A percentile compares a stretch with the other conserved stretches of the same genome.
phyloP scores from a whole-genome alignment of 495 filamentous ascomycete species.

The Xylaria intraflava region DNA sequence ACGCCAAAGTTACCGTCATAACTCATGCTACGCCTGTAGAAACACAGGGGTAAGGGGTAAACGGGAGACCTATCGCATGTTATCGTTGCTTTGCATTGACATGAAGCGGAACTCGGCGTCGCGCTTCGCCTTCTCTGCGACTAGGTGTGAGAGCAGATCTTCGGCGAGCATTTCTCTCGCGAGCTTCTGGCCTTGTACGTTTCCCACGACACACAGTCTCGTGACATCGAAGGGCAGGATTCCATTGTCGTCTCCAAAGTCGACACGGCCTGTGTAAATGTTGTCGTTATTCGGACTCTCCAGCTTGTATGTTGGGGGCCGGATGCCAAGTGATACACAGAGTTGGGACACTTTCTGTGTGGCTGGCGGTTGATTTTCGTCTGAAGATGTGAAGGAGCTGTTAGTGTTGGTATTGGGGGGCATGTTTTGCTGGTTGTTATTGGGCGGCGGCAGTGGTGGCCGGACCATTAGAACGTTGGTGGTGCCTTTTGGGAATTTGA shows the following conservation, averaged over 20 bases:
- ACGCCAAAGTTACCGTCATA: too few species aligned
- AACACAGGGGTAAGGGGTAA: too few species aligned
- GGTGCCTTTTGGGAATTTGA: slow-evolving; percentile 9
- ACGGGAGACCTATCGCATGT: too few species aligned
- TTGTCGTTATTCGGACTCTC: neutral
- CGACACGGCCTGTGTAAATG: slow-evolving; percentile 16
- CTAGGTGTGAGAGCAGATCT: slow-evolving; percentile 18
- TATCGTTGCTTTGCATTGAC: too few species aligned
- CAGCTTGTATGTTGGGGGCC: slow-evolving; percentile 13
- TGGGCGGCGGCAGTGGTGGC: neutral
- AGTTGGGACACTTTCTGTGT: slow-evolving; percentile 11
- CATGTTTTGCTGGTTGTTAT: slow-evolving; percentile 6
- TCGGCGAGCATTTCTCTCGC: slow-evolving; percentile 30
- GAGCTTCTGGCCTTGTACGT: slow-evolving; percentile 18
- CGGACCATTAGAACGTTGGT: neutral
- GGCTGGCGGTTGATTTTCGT: slow-evolving; percentile 10
- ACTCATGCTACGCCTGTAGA: too few species aligned
- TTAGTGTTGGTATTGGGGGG: neutral
- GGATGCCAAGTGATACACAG: slow-evolving; percentile 16
- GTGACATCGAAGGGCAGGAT: slow-evolving; percentile 17
- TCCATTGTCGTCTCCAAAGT: slow-evolving; percentile 15
- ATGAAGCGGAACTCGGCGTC: neutral
- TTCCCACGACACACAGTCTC: slow-evolving; percentile 2
- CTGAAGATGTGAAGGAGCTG: neutral
- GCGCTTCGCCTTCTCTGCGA: slow-evolving; percentile 11